Base-by-base conservation (phyloP, 495 filamentous ascomycete genomes). In the Daldinia childiae region DNA sequence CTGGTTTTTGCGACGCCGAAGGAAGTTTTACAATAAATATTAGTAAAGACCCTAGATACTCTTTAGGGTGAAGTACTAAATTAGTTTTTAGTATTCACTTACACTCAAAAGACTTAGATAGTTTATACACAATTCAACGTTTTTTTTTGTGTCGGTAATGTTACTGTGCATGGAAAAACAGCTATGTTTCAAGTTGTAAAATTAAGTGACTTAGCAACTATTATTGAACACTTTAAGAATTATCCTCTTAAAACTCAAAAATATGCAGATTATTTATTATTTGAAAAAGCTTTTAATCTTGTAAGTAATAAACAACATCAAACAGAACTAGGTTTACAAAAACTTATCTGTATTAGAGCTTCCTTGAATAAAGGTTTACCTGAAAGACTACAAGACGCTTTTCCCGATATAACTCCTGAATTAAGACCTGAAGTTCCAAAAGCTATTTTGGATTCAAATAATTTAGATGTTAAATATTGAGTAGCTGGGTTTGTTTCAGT, bases 301-400 rank as follows among this genome's bases (percentile, higher is more conserved):
- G n/a, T 21, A 19, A 21, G 6, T 43, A 19, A 51, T 11, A 51
- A 51, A 51, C 11, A 11, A 51, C 45, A 51, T 51, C 24, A 21
- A 26, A 51, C n/a, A 26, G 17, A 51, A 51, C n/a, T n/a, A 24
- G 51, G 9, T 51, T 51, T 51, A 51, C n/a, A 51, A 3, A 26
- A 51, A 26, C 19, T 51, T 51, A 26, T 51, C 24, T 21, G 2
- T 26, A 51, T 51, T 21, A 51, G 45, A 51, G 45, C 45, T 51
- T 51, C 45, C 24, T 21, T 51, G 45, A 51, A 51, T 51, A 21
- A 21, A 51, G 45, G 45, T 51, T 51, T 51, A 51, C n/a, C 45
- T 51, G 45, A 51, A 21, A 26, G 4, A 21, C 24, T 51, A 11
- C n/a, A 51, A 26, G 24, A 24, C 4, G 19, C 3, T 51, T 51